Base-by-base conservation (phyloP, 2,329 filamentous ascomycete genomes). In the Teratosphaeria gauchensis region DNA sequence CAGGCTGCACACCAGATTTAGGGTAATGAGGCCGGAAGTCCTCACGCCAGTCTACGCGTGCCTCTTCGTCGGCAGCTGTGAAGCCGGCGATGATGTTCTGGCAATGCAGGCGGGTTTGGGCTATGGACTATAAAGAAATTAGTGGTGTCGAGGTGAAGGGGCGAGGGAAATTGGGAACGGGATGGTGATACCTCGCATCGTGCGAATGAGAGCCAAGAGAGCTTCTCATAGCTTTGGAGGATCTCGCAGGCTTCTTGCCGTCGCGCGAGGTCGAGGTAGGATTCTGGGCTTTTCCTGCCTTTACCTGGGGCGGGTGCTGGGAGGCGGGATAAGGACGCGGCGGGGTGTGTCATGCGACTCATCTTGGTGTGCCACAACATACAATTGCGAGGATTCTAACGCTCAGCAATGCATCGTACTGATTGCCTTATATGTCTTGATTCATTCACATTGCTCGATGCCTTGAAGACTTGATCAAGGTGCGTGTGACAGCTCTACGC, bases 41-140 rank as follows among this genome's bases (percentile, higher is more conserved):
- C 30, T 66, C 64, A 48, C 59, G 62, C 64, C 65, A 71, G 53
- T 64, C 56, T 4, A 66, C 58, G 4, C 59, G 52, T 8, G 57
- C 55, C 4, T 60, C 61, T 56, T 65, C 64, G 51, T 66, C 62
- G 48, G 61, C 59, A 14, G 58, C 38, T 8, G 59, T 62, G 55
- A 70, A 67, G 32, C 69, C 69, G 6, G 68, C 66, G 21, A 70
- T 55, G 33, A 69, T 54, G 60, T 69, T 67, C 51, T 65, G 68
- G 56, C 68, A 68, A 55, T 72, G 64, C 6, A 68, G 62, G 28
- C 69, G 65, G 30, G 69, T 72, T 60, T 72, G 69, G 12, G 61
- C 55, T n/a, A 71, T 61, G n/a, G 66, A 68, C 69, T n/a, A n/a
- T n/a, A n/a, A n/a, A n/a, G n/a, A n/a, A n/a, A n/a, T n/a, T n/a